Conservation (phyloP, 306 rosid genomes). For the Pyrus bretschneideri region DNA sequence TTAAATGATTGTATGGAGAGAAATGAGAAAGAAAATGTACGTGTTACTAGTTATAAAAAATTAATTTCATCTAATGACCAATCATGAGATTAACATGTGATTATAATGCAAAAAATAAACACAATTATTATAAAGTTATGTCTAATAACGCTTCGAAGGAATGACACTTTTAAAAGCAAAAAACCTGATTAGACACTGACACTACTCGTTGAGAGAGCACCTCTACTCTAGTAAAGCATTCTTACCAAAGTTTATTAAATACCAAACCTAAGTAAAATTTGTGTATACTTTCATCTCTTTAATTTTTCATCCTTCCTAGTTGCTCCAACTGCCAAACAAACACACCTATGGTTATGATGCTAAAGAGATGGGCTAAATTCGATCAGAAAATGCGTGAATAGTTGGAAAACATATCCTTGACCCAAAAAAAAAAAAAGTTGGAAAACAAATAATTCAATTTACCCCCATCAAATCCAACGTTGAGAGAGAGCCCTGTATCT, state of each 20-base stretch:
- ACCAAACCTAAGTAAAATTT: not conserved
- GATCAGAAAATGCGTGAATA: not conserved
- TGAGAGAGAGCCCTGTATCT: not conserved
- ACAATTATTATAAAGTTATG: too few species aligned
- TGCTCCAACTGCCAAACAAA: not conserved
- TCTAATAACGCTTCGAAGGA: too few species aligned
- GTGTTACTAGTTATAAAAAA: fast-evolving
- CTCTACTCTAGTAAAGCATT: too few species aligned
- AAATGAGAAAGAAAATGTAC: not conserved
- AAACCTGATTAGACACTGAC: too few species aligned
- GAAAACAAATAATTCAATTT: not conserved
- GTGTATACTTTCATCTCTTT: not conserved
- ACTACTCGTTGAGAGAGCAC: too few species aligned
- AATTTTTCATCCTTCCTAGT: not conserved
- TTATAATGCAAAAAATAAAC: too few species aligned
- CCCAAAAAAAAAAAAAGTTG: too few species aligned
- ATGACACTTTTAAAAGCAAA: too few species aligned
- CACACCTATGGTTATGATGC: not conserved
- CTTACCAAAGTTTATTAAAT: too few species aligned
- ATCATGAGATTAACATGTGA: too few species aligned
- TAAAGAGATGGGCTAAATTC: not conserved
- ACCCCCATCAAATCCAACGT: constrained; percentile 5
- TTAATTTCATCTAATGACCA: too few species aligned
- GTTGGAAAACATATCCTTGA: not conserved
- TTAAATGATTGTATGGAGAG: too few species aligned